phyloP scores from a whole-genome alignment of 306 rosid genomes.

The Morella rubra region DNA sequence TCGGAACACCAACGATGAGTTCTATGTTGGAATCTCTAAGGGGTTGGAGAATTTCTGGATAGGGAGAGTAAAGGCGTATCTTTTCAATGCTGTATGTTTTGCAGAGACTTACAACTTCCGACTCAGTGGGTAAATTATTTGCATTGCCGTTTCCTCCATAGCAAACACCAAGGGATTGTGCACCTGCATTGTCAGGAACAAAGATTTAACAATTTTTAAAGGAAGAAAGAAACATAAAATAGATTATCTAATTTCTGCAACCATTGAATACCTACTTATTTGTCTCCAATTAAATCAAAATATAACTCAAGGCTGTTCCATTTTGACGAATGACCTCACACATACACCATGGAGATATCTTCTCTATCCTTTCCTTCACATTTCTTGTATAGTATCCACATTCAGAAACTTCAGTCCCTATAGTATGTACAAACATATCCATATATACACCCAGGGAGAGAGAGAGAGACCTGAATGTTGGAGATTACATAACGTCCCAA shows the following conservation, averaged over 20 bases:
- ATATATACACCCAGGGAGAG: background rate
- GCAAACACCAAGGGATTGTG: background rate
- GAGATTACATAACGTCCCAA: background rate
- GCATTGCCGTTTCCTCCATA: background rate
- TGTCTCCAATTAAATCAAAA: too few relatives aligned
- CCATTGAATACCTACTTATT: too few relatives aligned
- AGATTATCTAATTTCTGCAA: too few relatives aligned
- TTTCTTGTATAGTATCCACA: background rate
- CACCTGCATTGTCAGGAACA: background rate
- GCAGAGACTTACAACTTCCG: background rate
- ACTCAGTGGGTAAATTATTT: background rate
- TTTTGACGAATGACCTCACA: too few relatives aligned
- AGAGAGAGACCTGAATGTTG: background rate
- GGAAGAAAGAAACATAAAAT: background rate
- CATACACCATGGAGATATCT: too few relatives aligned
- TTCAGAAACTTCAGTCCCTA: too few relatives aligned
- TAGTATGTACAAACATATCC: too few relatives aligned
- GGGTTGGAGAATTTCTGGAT: background rate
- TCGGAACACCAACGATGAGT: constrained; percentile 1
- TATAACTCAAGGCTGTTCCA: too few relatives aligned
- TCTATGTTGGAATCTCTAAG: constrained; percentile 2
- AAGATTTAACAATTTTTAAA: background rate
- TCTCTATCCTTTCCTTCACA: too few relatives aligned
- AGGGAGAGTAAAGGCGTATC: background rate
- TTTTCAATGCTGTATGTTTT: background rate